Evolutionary conservation across 108 stramenopile genomes (phyloP).

Genomic region (Stephanodiscus triporus): DNA sequence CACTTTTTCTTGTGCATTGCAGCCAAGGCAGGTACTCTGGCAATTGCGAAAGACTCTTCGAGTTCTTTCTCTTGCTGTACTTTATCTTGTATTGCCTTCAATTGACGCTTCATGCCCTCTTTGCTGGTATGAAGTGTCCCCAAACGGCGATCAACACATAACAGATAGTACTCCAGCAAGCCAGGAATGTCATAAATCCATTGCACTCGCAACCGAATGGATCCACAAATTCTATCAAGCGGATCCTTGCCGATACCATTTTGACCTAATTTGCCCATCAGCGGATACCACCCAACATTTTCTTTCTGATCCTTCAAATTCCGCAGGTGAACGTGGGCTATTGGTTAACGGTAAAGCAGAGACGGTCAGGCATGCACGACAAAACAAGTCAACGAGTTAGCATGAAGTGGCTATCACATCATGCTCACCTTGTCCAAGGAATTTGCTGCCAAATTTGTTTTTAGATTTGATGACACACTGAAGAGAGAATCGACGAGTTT

Average conservation of each 20-base stretch:
- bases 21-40: constrained; percentile 27
- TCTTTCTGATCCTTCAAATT: constrained; percentile 74
- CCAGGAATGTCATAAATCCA: constrained; percentile 77
- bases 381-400: not conserved
- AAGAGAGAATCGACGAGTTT: constrained; percentile 69
- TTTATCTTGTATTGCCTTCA: constrained; percentile 45
- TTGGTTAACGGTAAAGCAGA: not conserved
- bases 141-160: constrained; percentile 65
- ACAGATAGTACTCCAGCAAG: constrained; percentile 70
- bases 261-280: constrained; percentile 74
- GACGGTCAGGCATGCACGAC: not conserved
- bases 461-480: constrained; percentile 39
- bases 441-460: constrained; percentile 60
- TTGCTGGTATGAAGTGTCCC: constrained; percentile 44
- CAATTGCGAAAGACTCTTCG: constrained; percentile 19
- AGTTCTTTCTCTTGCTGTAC: constrained; percentile 53
- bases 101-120: constrained; percentile 65
- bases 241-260: constrained; percentile 60
- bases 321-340: constrained; percentile 71
- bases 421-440: constrained; percentile 54
- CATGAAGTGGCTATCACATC: not conserved
- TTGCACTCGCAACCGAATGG: constrained; percentile 78
- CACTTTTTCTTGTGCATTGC: constrained; percentile 24
- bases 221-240: constrained; percentile 71
- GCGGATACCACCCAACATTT: constrained; percentile 86